Evolutionary conservation across 2,329 filamentous ascomycete genomes (phyloP), one percentile per base, ranked within the genome.

Genomic region (Aspergillus sergii): DNA sequence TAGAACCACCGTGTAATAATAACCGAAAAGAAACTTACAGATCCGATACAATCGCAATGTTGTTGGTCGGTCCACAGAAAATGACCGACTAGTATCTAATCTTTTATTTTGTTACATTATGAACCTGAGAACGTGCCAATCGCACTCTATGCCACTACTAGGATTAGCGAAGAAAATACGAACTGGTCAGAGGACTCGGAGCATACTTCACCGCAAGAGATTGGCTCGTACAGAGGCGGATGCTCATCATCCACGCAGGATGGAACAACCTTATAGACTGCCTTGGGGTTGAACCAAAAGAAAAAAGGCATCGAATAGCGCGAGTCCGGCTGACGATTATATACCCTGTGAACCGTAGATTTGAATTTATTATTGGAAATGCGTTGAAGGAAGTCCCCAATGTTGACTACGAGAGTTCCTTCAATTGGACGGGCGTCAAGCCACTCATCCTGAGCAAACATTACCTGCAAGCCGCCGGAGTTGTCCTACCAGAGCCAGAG

Each of bases 221-320:
- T 84, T 8, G 83, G 83, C 59, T 82, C 80, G 61, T 85, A 86
- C 65, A 82, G 82, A 0, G 81, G 72, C 3, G 82, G 83, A 48
- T 84, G 81, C 0, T 73, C 72, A 53, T 81, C 77, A 19, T 80
- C 79, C 16, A 79, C 74, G 64, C 83, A 85, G 6, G 79, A 82
- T 0, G 81, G 79, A 21, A 85, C 75, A 9, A 85, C 82, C 45
- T 50, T 34, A 30, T 66, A 71, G 26, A 71, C 63, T 1, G 9
- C 79, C 76, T 86, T 83, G 56, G 83, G 83, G 66, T 86, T 85
- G 61, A 86, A 81, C 0, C 81, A 82, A 67, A 86, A 83, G 72
- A 87, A 87, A 69, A 87, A 86, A 0, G 84, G 84, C 82, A 87
- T 85, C 0, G 81, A 85, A 48, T 84, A 82, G 16, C 84, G 75